Conservation (phyloP, 2,329 filamentous ascomycete genomes). For the Penicillium sp. region DNA sequence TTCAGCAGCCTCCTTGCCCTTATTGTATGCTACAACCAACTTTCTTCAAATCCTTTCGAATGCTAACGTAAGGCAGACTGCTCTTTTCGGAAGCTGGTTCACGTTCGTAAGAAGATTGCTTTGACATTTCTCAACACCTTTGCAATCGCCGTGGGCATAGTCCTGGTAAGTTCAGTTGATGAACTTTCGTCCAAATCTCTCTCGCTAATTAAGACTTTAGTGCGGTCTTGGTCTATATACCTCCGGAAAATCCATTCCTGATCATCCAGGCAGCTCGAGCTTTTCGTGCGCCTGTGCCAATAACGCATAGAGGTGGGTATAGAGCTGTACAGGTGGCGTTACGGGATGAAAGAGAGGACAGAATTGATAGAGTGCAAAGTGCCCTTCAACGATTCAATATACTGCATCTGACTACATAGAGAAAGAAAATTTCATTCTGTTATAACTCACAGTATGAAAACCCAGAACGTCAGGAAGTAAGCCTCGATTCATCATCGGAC, state of each 20-base stretch:
- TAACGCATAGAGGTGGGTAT: constrained; percentile 15
- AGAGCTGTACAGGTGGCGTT: too few relatives aligned
- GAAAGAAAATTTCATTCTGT: not conserved
- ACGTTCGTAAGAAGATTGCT: constrained; percentile 46
- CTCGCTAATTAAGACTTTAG: constrained; percentile 9
- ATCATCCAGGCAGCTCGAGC: constrained; percentile 32
- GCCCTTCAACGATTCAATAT: not conserved
- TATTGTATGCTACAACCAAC: constrained; percentile 42
- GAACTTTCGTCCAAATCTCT: not conserved
- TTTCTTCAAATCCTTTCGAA: not conserved
- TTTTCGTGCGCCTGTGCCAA: constrained; percentile 33
- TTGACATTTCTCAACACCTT: constrained; percentile 31
- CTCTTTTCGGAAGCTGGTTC: constrained; percentile 69
- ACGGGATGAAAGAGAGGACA: not conserved
- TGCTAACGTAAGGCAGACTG: constrained; percentile 36
- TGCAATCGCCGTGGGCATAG: constrained; percentile 24
- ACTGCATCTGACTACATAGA: not conserved
- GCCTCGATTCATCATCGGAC: too few relatives aligned
- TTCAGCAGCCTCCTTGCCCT: constrained; percentile 69
- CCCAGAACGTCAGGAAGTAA: not conserved
- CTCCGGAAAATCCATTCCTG: constrained; percentile 38
- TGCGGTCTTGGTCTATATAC: constrained; percentile 39
- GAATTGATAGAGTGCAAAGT: not conserved
- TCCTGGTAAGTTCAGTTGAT: constrained; percentile 22
- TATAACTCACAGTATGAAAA: too few relatives aligned